These are phyloP conservation scores for Cupressus sempervirens DNA, from an alignment of 75 land plant species.

Conservation along the genomic window DNA sequence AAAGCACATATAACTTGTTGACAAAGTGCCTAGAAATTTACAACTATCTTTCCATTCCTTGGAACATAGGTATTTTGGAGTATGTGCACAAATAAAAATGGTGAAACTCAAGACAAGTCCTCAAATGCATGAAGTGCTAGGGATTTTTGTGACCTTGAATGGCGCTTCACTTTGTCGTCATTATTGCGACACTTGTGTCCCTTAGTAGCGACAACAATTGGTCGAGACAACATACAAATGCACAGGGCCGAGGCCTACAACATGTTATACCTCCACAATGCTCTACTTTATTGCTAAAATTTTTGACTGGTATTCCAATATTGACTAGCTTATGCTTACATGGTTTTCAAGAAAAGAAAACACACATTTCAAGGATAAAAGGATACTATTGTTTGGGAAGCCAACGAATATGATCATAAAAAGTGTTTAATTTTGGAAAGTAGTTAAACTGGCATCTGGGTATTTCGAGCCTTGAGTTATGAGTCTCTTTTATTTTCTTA, in stretches of 20 bases:
- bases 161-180: not conserved
- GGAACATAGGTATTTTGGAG: conserved; percentile 41
- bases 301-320: too few relatives aligned
- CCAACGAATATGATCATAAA: too few relatives aligned
- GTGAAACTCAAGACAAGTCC: conserved; percentile 43
- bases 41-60: conserved; percentile 59
- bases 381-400: too few relatives aligned
- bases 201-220: not conserved
- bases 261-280: not conserved
- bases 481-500: too few relatives aligned
- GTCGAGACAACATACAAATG: not conserved
- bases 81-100: conserved; percentile 50
- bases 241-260: not conserved
- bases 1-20: conserved; percentile 45
- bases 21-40: conserved; percentile 59
- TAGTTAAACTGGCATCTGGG: too few relatives aligned
- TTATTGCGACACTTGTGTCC: not conserved
- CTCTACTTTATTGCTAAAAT: not conserved
- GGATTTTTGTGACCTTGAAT: not conserved
- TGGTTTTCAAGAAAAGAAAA: too few relatives aligned
- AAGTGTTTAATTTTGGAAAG: too few relatives aligned
- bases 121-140: conserved; percentile 32
- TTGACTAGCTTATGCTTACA: too few relatives aligned
- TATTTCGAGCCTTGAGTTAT: too few relatives aligned
- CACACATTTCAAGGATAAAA: too few relatives aligned